Conservation (phyloP, 495 filamentous ascomycete genomes). For the Neurospora pannonica region DNA sequence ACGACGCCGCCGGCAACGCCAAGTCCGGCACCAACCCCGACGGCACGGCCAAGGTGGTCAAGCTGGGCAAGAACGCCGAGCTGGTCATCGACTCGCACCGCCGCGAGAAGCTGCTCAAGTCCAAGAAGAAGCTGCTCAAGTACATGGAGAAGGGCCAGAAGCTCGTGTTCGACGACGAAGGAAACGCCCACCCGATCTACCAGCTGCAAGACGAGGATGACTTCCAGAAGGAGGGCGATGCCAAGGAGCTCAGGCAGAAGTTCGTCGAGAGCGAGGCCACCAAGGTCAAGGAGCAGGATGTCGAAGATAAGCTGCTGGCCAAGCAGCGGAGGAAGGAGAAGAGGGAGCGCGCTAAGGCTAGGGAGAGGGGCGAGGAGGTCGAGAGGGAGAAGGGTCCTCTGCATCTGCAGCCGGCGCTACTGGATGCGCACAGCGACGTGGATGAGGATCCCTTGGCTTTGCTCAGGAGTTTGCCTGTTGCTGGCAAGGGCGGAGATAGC, state of each 20-base stretch:
- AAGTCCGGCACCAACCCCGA: slow-evolving; percentile 17
- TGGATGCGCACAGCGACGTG: slow-evolving; percentile 16
- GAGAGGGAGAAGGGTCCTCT: slow-evolving; percentile 39
- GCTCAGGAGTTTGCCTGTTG: slow-evolving; percentile 39
- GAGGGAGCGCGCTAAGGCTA: slow-evolving; percentile 72
- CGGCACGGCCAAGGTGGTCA: slow-evolving; percentile 39
- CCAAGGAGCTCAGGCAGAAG: slow-evolving; percentile 59
- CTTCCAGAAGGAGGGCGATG: slow-evolving; percentile 64
- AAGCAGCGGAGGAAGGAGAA: slow-evolving; percentile 78
- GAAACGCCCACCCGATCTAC: slow-evolving; percentile 72
- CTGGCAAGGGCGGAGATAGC: slow-evolving; percentile 20
- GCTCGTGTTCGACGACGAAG: slow-evolving; percentile 87
- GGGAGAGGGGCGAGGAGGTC: slow-evolving; percentile 52
- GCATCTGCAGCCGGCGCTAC: slow-evolving; percentile 31
- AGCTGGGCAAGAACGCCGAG: slow-evolving; percentile 43
- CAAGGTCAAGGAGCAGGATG: slow-evolving; percentile 67
- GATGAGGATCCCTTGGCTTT: slow-evolving; percentile 41
- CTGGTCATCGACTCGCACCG: slow-evolving; percentile 86
- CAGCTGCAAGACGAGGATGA: slow-evolving; percentile 74
- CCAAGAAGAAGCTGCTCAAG: slow-evolving; percentile 87
- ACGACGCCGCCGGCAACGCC: slow-evolving; percentile 24
- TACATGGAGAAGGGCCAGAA: slow-evolving; percentile 76
- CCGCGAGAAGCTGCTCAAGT: slow-evolving; percentile 81
- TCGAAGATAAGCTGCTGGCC: slow-evolving; percentile 68
- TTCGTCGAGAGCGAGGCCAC: slow-evolving; percentile 68